Base-by-base conservation (phyloP, 768 basidiomycete species). In the Sporobolomyces phaffii region DNA sequence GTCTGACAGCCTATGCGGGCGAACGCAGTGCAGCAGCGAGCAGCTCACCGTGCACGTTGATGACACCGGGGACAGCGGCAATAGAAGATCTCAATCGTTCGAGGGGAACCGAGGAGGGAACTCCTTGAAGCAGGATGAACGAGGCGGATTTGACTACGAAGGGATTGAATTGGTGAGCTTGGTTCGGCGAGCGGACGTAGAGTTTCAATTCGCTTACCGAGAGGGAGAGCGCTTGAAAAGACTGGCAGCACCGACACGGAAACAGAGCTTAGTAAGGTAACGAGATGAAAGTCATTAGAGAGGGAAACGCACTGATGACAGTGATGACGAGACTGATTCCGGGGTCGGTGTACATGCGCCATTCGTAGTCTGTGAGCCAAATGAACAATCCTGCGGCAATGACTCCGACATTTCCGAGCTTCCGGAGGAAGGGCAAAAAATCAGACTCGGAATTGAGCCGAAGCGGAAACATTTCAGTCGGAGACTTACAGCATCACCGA, bases 361-460 rank as follows among this genome's bases (percentile, higher is more conserved):
- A 92, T 72, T 80, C 78, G 86, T 89, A 93, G 29, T 84, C 80
- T 1, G 88, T 87, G 64, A 89, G 83, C 92, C 91, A 93, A 75
- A 99, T 96, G 75, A 98, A 81, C 15, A 98, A 84, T 62, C 96
- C 96, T 6, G 93, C 90, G 40, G 87, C 86, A 65, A 99, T 96
- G 68, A 99, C 96, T 58, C 96, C 96, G 68, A 98, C 89, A 77
- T 99, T 98, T 54, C 96, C 96, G 29, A 99, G 83, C 61, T 79
- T 54, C 40, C n/a, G n/a, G n/a, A n/a, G n/a, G n/a, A n/a, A n/a
- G n/a, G n/a, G n/a, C n/a, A n/a, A n/a, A n/a, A n/a, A n/a, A n/a
- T n/a, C n/a, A n/a, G n/a, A n/a, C n/a, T n/a, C n/a, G n/a, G n/a
- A 33, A 13, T n/a, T 5, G 29, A 3, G n/a, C 24, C 17, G 45